Conservation (phyloP, 208 protist species). For the Acanthamoeba sp. region DNA sequence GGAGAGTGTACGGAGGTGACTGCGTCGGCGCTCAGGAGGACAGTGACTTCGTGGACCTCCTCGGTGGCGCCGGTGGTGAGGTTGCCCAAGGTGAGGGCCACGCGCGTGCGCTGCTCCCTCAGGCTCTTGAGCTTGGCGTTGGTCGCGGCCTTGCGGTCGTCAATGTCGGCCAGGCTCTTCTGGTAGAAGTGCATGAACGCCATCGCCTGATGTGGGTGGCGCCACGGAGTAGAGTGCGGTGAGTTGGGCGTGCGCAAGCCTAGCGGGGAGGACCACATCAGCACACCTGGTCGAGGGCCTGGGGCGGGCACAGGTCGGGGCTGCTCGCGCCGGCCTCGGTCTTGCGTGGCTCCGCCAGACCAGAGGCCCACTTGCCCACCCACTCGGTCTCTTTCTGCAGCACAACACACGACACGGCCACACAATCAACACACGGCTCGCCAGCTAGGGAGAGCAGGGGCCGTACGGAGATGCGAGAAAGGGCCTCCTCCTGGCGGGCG, state of each 20-base stretch:
- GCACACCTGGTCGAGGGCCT: background rate
- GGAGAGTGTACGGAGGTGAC: background rate
- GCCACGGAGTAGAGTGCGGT: too few species aligned
- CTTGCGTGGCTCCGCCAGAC: background rate
- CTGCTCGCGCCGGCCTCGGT: background rate
- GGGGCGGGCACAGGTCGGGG: background rate
- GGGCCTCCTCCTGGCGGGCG: background rate
- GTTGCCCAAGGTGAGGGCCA: background rate
- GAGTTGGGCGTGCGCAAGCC: too few species aligned
- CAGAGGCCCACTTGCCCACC: background rate
- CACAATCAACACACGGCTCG: too few species aligned
- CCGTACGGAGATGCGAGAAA: background rate
- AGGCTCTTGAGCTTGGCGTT: background rate
- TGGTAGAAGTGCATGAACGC: conserved; percentile 25
- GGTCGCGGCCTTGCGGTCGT: background rate
- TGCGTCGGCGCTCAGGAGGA: background rate
- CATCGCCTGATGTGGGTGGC: too few species aligned
- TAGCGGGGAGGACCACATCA: too few species aligned
- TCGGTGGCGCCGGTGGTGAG: background rate
- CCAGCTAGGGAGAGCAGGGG: too few species aligned
- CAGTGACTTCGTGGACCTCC: conserved; percentile 16
- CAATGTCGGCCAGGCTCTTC: background rate
- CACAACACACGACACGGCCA: too few species aligned
- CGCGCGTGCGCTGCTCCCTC: background rate
- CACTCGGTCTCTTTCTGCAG: conserved; percentile 40